Evolutionary conservation across 2,329 filamentous ascomycete genomes (phyloP).

Genomic region (Acephala macrosclerotiorum): DNA sequence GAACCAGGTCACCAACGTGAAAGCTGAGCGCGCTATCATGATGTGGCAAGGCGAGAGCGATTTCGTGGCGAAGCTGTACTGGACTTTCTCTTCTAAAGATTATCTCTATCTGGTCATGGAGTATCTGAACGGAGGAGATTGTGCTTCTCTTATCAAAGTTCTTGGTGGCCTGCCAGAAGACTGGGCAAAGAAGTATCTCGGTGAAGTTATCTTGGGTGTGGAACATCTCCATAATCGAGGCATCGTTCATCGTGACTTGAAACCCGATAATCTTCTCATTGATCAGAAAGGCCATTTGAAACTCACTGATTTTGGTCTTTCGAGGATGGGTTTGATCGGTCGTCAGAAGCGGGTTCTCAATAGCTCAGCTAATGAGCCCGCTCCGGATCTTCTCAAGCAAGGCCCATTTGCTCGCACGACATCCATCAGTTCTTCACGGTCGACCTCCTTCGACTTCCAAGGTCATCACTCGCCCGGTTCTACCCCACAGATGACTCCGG

Average conservation of each 20-base stretch:
- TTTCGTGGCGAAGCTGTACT: constrained; percentile 98
- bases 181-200: constrained; percentile 97
- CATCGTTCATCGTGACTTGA: constrained; percentile 96
- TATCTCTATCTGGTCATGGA: constrained; percentile 99
- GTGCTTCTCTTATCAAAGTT: constrained; percentile 94
- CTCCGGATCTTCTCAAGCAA: constrained; percentile 89
- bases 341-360: constrained; percentile 94
- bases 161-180: constrained; percentile 92
- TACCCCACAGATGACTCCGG: constrained; percentile 88
- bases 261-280: constrained; percentile 96
- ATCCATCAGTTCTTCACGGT: constrained; percentile 89
- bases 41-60: constrained; percentile 99
- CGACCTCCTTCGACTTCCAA: constrained; percentile 91
- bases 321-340: constrained; percentile 94
- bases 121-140: constrained; percentile 97
- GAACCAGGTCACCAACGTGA: constrained; percentile 98
- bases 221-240: constrained; percentile 93
- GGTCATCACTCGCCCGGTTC: constrained; percentile 78
- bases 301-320: constrained; percentile 95
- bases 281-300: constrained; percentile 97
- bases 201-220: constrained; percentile 94
- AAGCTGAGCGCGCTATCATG: constrained; percentile 98
- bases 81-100: constrained; percentile 99
- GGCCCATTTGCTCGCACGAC: constrained; percentile 87
- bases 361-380: constrained; percentile 78